Conservation (phyloP, 352 stramenopile species). For the Achlya hypogyna region DNA sequence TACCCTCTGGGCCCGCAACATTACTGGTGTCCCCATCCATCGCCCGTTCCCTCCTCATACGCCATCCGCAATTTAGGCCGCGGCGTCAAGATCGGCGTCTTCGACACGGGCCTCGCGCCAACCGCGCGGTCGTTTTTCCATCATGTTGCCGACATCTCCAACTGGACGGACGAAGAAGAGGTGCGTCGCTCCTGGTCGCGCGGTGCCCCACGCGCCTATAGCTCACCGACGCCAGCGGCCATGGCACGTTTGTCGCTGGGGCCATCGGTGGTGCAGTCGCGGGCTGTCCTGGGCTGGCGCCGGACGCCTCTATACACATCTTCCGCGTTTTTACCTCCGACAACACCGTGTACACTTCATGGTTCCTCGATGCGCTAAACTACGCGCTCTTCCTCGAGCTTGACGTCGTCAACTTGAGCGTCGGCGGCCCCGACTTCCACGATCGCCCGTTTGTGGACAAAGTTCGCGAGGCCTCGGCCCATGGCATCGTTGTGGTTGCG, state of each 20-base stretch:
- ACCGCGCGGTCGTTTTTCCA: slow-evolving; percentile 22
- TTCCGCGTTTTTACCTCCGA: slow-evolving; percentile 83
- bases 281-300: slow-evolving; percentile 68
- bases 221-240: slow-evolving; percentile 59
- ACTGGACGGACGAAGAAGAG: slow-evolving; percentile 71
- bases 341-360: slow-evolving; percentile 82
- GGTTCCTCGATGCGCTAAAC: slow-evolving; percentile 87
- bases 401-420: slow-evolving; percentile 81
- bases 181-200: not conserved
- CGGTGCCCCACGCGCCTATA: slow-evolving; percentile 25
- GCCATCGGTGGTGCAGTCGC: slow-evolving; percentile 48
- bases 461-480: slow-evolving; percentile 65
- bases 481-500: slow-evolving; percentile 63
- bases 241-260: slow-evolving; percentile 80
- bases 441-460: slow-evolving; percentile 85
- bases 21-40: not conserved
- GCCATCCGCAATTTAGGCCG: slow-evolving; percentile 26
- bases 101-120: slow-evolving; percentile 68
- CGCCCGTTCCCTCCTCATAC: not conserved
- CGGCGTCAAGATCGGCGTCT: slow-evolving; percentile 76
- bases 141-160: slow-evolving; percentile 69
- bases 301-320: slow-evolving; percentile 62
- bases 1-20: not conserved
- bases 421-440: slow-evolving; percentile 74
- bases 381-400: slow-evolving; percentile 71